Evolutionary conservation across 176 grass and related monocot species (phyloP), one percentile per base, ranked within the genome.

Genomic region (Paspalum notatum): DNA sequence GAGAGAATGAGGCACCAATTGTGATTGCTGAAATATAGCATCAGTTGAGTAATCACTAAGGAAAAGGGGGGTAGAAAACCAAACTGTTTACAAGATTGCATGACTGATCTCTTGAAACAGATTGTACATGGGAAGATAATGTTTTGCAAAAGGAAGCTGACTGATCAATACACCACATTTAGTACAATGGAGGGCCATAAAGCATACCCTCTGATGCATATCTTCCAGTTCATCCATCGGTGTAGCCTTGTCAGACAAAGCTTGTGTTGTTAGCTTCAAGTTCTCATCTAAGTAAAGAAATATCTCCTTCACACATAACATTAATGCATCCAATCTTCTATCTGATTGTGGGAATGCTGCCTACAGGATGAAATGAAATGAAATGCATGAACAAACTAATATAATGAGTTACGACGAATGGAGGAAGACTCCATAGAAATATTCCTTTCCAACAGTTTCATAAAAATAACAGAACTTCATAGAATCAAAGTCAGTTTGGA

Each of bases 271-370:
- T 64, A 92, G 61, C 72, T 92, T 98, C 77, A 98, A 74, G 78
- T 98, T 98, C 49, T 98, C 95, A 56, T 92, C 91, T 25, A 98
- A 75, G 81, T 91, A 92, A 24, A 91, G 61, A 85, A 94, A 94
- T 40, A 79, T 93, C 48, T 98, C 90, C 84, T 91, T 98, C 79
- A 90, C 90, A 92, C 92, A 94, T 42, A 98, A 79, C 88, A 98
- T 98, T 74, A 98, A 87, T 43, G 95, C 95, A 85, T 98, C 95
- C 80, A 98, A 78, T 80, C 95, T 94, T 92, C 80, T 94, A 58
- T 98, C 95, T 74, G 88, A 84, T 78, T 87, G 82, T 63, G 92
- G 92, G 76, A 98, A 94, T 76, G 95, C 95, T 56, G 95, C 90
- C 95, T 98, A 81, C 57, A 56, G 26, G 88, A 71, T 80, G 37